Conservation (phyloP, 2,329 filamentous ascomycete genomes). For the Fusarium coicis region DNA sequence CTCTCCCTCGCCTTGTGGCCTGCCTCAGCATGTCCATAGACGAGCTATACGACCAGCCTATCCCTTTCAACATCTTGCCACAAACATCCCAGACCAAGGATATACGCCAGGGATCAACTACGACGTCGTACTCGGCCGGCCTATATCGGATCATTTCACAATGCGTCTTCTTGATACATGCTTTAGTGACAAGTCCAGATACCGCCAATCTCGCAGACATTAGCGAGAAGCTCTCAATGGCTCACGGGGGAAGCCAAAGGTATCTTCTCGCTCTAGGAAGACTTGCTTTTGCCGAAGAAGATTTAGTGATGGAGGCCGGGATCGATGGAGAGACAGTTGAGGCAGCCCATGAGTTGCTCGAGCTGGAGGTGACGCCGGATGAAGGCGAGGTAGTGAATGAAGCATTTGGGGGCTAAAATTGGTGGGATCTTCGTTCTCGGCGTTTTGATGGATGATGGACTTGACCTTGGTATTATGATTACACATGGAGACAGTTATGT, state of each 20-base stretch:
- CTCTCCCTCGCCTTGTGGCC: conserved; percentile 79
- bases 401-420: conserved; percentile 52
- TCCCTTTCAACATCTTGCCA: conserved; percentile 55
- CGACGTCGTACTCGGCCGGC: conserved; percentile 34
- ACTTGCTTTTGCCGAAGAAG: conserved; percentile 85
- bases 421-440: conserved; percentile 5
- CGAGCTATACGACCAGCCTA: conserved; percentile 72
- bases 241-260: conserved; percentile 80
- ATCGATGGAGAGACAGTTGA: conserved; percentile 83
- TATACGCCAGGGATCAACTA: conserved; percentile 14
- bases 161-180: conserved; percentile 62
- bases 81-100: conserved; percentile 24
- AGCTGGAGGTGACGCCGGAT: conserved; percentile 83
- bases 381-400: conserved; percentile 60
- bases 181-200: conserved; percentile 59
- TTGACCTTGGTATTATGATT: background rate
- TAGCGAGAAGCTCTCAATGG: conserved; percentile 74
- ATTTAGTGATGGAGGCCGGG: conserved; percentile 78
- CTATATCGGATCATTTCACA: conserved; percentile 61
- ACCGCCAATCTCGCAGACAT: conserved; percentile 67
- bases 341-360: conserved; percentile 83
- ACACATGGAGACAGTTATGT: background rate
- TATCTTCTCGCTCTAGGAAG: conserved; percentile 84
- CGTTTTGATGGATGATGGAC: conserved; percentile 21
- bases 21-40: conserved; percentile 74